A percentile compares a stretch with the other conserved stretches of the same genome.
phyloP scores from a whole-genome alignment of 176 grass and related monocot species.

The Microstegium vimineum region DNA sequence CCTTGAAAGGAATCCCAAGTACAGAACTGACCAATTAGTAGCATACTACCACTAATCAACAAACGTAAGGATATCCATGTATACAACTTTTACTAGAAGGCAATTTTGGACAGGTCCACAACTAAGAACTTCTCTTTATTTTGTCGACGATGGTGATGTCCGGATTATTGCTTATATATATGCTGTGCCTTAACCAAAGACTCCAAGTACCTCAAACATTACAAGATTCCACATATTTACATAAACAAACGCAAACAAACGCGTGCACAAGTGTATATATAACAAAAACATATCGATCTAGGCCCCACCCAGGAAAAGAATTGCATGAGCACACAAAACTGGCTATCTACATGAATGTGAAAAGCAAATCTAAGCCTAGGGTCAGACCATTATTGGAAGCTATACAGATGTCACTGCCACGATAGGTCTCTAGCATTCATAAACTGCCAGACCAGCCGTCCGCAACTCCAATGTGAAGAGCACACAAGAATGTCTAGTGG shows the following conservation, averaged over 20 bases:
- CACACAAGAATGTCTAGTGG: conserved; percentile 17
- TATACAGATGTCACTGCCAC: no score
- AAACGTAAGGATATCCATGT: neutral
- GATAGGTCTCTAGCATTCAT: neutral
- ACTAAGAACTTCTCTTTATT: neutral
- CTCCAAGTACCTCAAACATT: neutral
- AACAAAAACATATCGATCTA: conserved; percentile 33
- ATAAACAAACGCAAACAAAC: no score
- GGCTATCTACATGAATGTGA: conserved; percentile 36
- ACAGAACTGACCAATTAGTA: neutral
- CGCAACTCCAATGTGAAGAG: conserved; percentile 9
- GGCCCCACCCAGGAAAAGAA: conserved; percentile 20
- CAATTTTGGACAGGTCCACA: neutral
- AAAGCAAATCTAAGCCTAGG: conserved; percentile 47
- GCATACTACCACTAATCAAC: neutral
- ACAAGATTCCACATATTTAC: conserved; percentile 39
- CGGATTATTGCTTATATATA: conserved; percentile 28
- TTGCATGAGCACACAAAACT: conserved; percentile 51
- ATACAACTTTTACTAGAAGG: neutral
- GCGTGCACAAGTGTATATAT: conserved; percentile 7
- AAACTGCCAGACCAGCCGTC: conserved; percentile 7
- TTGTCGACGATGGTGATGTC: neutral
- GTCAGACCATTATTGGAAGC: conserved; percentile 47
- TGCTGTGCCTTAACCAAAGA: neutral
- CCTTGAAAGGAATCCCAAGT: neutral